phyloP scores from a whole-genome alignment of 2,329 filamentous ascomycete genomes.

The Phaeosphaeriaceae sp. region DNA sequence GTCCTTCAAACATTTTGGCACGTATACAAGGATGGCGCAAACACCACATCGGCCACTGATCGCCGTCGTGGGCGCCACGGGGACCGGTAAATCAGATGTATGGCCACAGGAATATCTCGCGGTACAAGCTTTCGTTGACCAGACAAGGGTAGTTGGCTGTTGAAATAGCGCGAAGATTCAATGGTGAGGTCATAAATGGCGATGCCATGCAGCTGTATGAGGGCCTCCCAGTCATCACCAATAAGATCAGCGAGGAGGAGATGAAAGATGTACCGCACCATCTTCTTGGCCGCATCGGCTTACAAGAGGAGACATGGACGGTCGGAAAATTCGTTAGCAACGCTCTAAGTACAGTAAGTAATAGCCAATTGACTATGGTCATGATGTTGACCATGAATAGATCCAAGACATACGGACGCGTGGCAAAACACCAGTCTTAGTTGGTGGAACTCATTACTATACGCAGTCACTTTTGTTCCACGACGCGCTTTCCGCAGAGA shows the following conservation, averaged over 20 bases:
- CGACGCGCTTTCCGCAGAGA: slow-evolving; percentile 66
- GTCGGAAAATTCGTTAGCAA: slow-evolving; percentile 78
- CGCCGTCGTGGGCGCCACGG: slow-evolving; percentile 86
- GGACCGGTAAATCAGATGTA: slow-evolving; percentile 93
- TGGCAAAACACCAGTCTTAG: slow-evolving; percentile 84
- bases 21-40: slow-evolving; percentile 28
- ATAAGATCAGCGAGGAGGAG: slow-evolving; percentile 82
- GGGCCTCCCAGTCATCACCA: slow-evolving; percentile 92
- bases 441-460: slow-evolving; percentile 96
- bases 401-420: slow-evolving; percentile 80
- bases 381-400: slow-evolving; percentile 21
- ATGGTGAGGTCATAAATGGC: slow-evolving; percentile 95
- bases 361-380: fast-evolving
- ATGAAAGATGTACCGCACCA: slow-evolving; percentile 85
- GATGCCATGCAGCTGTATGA: slow-evolving; percentile 98
- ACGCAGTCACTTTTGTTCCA: slow-evolving; percentile 87
- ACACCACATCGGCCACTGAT: slow-evolving; percentile 66
- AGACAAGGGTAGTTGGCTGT: slow-evolving; percentile 75
- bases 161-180: slow-evolving; percentile 79
- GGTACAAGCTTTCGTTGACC: neutral
- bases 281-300: slow-evolving; percentile 77
- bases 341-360: slow-evolving; percentile 62
- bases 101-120: slow-evolving; percentile 17
- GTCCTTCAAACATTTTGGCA: slow-evolving; percentile 21
- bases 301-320: slow-evolving; percentile 82